Conservation (phyloP, 192 early-diverging fungal species). For the Podila horticola region DNA sequence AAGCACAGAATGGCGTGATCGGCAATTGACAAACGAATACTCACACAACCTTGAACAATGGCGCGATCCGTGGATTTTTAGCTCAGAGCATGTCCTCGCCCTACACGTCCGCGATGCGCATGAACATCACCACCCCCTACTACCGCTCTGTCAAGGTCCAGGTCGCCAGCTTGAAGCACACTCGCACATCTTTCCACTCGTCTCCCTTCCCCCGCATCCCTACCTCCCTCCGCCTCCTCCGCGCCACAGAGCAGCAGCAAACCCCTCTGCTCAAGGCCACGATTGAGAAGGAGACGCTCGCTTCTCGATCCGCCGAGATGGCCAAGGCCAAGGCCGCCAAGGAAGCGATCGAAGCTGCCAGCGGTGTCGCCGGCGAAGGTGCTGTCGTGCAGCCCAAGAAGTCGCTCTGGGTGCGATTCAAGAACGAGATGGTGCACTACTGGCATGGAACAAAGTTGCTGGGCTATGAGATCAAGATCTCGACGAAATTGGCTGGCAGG, state of each 20-base stretch:
- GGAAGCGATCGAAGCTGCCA: conserved; percentile 31
- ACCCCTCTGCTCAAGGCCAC: conserved; percentile 35
- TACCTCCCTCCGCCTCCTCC: conserved; percentile 31
- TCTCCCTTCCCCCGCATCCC: conserved; percentile 48
- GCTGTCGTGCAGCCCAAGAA: conserved; percentile 58
- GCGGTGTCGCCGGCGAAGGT: conserved; percentile 35
- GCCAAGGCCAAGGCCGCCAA: conserved; percentile 50
- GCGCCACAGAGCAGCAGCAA: conserved; percentile 24
- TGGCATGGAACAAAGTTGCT: conserved; percentile 95
- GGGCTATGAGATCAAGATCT: conserved; percentile 88
- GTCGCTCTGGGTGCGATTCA: conserved; percentile 78
- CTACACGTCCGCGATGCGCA: conserved; percentile 28
- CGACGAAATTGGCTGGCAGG: conserved; percentile 78
- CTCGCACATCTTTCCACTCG: conserved; percentile 24
- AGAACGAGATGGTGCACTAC: conserved; percentile 90
- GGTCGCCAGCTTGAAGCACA: conserved; percentile 13
- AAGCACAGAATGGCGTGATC: too few species aligned
- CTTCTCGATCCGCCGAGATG: conserved; percentile 48
- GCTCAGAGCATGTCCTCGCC: neutral
- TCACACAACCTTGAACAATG: too few species aligned
- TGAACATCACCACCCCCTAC: conserved; percentile 40
- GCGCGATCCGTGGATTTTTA: too few species aligned
- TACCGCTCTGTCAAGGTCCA: conserved; percentile 45
- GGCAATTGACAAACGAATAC: too few species aligned
- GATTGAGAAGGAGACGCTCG: conserved; percentile 50